These are phyloP conservation scores for Rubia occidens DNA, from an alignment of 305 asterid genomes.

Conservation along the genomic window DNA sequence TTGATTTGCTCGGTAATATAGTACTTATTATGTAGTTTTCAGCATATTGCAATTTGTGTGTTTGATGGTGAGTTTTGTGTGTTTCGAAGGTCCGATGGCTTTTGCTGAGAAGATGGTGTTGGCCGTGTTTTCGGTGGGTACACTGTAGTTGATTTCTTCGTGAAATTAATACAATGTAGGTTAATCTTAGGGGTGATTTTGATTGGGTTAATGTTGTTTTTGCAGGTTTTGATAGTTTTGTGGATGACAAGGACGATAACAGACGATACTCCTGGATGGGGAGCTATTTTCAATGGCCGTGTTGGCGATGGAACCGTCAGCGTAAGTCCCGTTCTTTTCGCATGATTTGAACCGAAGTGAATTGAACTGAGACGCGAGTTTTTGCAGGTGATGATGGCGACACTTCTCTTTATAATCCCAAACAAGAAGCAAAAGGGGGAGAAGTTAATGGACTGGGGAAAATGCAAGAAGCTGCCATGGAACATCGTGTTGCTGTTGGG, in stretches of 20 bases:
- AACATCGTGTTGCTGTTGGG: constrained; percentile 63
- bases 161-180: neutral
- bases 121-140: constrained; percentile 53
- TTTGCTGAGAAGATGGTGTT: constrained; percentile 80
- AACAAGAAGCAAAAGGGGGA: constrained; percentile 63
- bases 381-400: constrained; percentile 80
- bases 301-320: constrained; percentile 95
- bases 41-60: neutral
- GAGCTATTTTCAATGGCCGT: constrained; percentile 54
- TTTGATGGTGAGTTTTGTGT: neutral
- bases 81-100: constrained; percentile 64
- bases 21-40: neutral
- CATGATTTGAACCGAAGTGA: too few species aligned
- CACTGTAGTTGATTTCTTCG: neutral
- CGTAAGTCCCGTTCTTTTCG: constrained; percentile 28
- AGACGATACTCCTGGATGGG: constrained; percentile 92
- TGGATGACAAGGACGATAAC: constrained; percentile 96
- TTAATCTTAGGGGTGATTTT: neutral
- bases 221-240: constrained; percentile 48
- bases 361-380: too few species aligned
- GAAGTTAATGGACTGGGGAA: constrained; percentile 95
- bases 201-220: neutral
- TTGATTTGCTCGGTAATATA: constrained; percentile 49
- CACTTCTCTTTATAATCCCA: constrained; percentile 72
- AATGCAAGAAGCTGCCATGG: constrained; percentile 92